Conservation (phyloP, 2,329 filamentous ascomycete species). For the Pseudogymnoascus sp. region DNA sequence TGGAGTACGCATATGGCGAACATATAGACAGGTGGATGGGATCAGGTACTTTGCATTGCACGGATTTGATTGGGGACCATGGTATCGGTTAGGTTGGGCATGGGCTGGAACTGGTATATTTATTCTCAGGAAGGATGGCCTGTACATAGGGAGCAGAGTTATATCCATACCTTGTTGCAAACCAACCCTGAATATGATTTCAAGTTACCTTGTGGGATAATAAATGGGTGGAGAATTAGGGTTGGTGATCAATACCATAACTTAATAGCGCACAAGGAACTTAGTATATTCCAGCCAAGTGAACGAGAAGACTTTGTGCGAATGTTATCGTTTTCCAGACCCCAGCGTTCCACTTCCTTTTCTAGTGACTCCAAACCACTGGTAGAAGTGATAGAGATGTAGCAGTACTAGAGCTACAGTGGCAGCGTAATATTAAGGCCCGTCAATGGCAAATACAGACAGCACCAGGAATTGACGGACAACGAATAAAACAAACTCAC, state of each 20-base stretch:
- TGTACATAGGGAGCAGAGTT: conserved; percentile 5
- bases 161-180: neutral
- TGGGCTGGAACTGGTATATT: neutral
- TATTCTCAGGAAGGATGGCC: neutral
- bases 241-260: neutral
- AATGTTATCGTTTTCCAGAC: neutral
- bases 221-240: conserved; percentile 7
- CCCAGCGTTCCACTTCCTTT: too few relatives aligned
- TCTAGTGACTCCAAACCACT: too few relatives aligned
- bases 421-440: neutral
- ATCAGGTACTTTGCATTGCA: neutral
- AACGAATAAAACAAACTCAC: neutral
- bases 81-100: neutral
- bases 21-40: neutral
- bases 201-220: neutral
- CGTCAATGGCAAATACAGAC: neutral
- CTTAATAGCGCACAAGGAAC: neutral
- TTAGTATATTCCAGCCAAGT: neutral
- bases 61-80: neutral
- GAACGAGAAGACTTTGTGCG: neutral
- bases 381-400: too few relatives aligned
- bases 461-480: neutral
- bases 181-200: neutral
- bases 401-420: neutral
- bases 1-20: neutral